A percentile compares a stretch with the other conserved stretches of the same genome.
phyloP scores from a whole-genome alignment of 306 rosid species.

The Dalbergia oliveri region DNA sequence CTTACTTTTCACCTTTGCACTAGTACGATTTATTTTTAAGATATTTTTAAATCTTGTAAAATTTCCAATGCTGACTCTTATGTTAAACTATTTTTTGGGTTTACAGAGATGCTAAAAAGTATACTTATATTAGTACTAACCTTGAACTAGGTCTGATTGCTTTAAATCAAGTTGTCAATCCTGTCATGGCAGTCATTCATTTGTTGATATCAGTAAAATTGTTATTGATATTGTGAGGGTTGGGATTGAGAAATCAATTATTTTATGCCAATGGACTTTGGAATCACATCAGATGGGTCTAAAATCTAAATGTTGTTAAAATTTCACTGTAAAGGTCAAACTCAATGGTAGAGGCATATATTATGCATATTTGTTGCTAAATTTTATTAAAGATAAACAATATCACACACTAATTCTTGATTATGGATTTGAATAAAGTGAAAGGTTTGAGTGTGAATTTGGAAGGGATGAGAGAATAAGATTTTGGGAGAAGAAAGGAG shows the following conservation, averaged over 20 bases:
- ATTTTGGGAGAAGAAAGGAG: no score
- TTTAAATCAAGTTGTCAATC: not conserved
- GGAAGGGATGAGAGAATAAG: no score
- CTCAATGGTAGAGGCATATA: conserved; percentile 39
- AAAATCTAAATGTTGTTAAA: conserved; percentile 7
- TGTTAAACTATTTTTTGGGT: not conserved
- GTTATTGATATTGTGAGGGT: not conserved
- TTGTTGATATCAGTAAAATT: no score
- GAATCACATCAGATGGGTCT: conserved; percentile 16
- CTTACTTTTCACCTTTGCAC: no score
- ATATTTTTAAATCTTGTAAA: no score
- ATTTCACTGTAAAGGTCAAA: conserved; percentile 46
- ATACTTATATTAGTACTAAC: not conserved
- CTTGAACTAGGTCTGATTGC: not conserved
- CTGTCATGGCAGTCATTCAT: not conserved
- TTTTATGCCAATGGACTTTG: conserved; percentile 36
- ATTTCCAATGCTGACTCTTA: not conserved
- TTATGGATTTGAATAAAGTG: no score
- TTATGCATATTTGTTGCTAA: not conserved
- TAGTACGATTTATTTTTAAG: no score
- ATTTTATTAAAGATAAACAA: no score
- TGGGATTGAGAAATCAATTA: conserved; percentile 15
- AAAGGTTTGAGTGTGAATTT: no score
- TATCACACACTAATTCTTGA: no score
- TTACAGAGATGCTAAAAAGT: not conserved